Base-by-base conservation (phyloP, 805 yeast genomes). In the Millerozyma acaciae region DNA sequence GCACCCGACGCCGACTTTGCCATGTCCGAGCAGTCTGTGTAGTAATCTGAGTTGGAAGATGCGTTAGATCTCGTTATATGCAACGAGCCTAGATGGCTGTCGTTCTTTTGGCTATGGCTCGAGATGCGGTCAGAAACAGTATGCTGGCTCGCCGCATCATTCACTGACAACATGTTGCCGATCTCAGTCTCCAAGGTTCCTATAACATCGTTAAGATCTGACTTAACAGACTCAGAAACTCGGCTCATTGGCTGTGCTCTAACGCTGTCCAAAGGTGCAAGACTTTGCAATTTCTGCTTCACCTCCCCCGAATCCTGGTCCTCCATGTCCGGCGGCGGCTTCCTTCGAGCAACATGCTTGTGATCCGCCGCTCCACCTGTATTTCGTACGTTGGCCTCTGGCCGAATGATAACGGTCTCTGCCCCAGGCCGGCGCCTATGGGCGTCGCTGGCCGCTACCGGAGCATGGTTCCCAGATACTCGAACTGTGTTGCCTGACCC, bases 151-250 rank as follows among this genome's bases (percentile, higher is more conserved):
- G n/a, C n/a, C n/a, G n/a, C n/a, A n/a, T n/a, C n/a, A n/a, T n/a
- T n/a, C n/a, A n/a, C n/a, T n/a, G n/a, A n/a, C n/a, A n/a, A n/a
- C n/a, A n/a, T n/a, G 22, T 41, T 44, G 30, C 43, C 55, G 21
- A 55, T 51, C 31, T 55, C 58, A 10, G 33, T 31, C 21, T 53
- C 56, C 16, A 55, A 33, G 14, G 49, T 37, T 6, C 42, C 54
- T 17, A 55, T 53, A 21, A 55, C 42, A 36, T 55, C 58, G 22
- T 40, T 35, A 28, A 50, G 29, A 12, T 40, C 35, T 8, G 21
- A 26, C 21, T 32, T 19, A 14, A 26, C 31, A 3, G 29, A 25
- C n/a, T 26, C 13, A 24, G n/a, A n/a, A n/a, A n/a, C 18, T 14
- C 10, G 14, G 16, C 28, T 25, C 10, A 20, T 17, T 20, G 23